Percentiles rank a stretch among this genome's conserved stretches.
phyloP scores from a whole-genome alignment of 352 stramenopile species.

The Pythium rhizo-oryzae region DNA sequence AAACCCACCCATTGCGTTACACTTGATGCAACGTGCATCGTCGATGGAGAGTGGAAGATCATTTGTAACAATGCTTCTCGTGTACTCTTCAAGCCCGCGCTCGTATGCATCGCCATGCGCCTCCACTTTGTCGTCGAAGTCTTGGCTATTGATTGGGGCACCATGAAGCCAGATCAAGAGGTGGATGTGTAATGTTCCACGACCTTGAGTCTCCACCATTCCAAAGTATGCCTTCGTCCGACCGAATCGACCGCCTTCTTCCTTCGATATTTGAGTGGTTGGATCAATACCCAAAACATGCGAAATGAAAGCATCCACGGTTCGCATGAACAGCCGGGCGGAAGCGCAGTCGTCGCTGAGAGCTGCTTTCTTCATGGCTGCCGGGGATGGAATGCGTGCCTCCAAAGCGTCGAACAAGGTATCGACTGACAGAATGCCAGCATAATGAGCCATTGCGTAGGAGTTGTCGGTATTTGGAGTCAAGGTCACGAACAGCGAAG shows the following conservation, averaged over 20 bases:
- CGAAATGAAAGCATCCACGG: conserved; percentile 15
- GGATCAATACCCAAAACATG: conserved; percentile 13
- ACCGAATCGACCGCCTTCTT: conserved; percentile 8
- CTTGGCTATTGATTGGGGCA: conserved; percentile 4
- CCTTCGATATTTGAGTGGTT: not conserved
- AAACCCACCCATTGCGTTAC: too few relatives aligned
- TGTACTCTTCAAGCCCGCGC: not conserved
- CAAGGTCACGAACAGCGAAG: conserved; percentile 20
- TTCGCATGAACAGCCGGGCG: conserved; percentile 13
- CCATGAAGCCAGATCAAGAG: conserved; percentile 13
- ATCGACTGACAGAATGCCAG: conserved; percentile 16
- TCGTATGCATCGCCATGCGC: not conserved
- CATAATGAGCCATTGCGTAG: conserved; percentile 16
- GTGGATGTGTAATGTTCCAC: conserved; percentile 23
- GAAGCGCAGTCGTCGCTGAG: conserved; percentile 22
- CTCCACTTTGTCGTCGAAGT: not conserved
- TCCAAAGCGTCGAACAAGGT: conserved; percentile 13
- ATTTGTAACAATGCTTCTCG: not conserved
- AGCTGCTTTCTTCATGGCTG: conserved; percentile 12
- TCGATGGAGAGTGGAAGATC: too few relatives aligned
- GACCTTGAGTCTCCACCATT: conserved; percentile 20
- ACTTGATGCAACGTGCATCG: too few relatives aligned
- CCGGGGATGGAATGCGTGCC: not conserved
- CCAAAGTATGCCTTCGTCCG: conserved; percentile 17
- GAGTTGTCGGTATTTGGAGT: conserved; percentile 23